These are phyloP conservation scores for Globisporangium splendens DNA, from an alignment of 352 stramenopile species.

Conservation along the genomic window DNA sequence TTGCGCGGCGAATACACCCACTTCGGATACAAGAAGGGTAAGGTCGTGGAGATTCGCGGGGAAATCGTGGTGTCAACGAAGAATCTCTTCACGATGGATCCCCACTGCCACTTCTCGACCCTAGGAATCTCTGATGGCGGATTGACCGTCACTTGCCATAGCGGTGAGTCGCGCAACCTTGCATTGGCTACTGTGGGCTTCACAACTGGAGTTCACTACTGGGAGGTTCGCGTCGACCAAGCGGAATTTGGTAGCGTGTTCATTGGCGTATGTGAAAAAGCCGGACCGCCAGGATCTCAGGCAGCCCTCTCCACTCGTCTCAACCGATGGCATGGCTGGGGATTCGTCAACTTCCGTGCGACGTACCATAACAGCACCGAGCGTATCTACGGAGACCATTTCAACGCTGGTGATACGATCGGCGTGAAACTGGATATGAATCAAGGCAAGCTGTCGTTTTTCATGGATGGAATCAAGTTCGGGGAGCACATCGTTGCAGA, in stretches of 20 bases:
- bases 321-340: conserved; percentile 92
- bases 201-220: conserved; percentile 94
- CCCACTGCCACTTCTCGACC: conserved; percentile 74
- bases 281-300: conserved; percentile 71
- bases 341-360: conserved; percentile 97
- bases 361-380: conserved; percentile 92
- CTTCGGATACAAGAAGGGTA: conserved; percentile 45
- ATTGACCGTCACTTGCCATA: conserved; percentile 77
- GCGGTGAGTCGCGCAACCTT: conserved; percentile 83
- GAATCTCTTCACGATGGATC: conserved; percentile 85
- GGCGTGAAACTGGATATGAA: conserved; percentile 99
- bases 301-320: conserved; percentile 69
- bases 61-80: conserved; percentile 63
- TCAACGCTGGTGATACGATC: conserved; percentile 96
- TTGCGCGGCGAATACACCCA: conserved; percentile 61
- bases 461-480: conserved; percentile 99
- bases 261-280: conserved; percentile 94
- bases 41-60: conserved; percentile 62
- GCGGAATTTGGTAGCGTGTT: conserved; percentile 98
- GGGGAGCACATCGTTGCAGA: conserved; percentile 98
- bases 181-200: conserved; percentile 85
- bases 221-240: conserved; percentile 97
- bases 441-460: conserved; percentile 96
- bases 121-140: conserved; percentile 74
- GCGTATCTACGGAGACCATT: conserved; percentile 87